phyloP scores from a whole-genome alignment of 2,329 filamentous ascomycete genomes.

The Penicillium sp. region DNA sequence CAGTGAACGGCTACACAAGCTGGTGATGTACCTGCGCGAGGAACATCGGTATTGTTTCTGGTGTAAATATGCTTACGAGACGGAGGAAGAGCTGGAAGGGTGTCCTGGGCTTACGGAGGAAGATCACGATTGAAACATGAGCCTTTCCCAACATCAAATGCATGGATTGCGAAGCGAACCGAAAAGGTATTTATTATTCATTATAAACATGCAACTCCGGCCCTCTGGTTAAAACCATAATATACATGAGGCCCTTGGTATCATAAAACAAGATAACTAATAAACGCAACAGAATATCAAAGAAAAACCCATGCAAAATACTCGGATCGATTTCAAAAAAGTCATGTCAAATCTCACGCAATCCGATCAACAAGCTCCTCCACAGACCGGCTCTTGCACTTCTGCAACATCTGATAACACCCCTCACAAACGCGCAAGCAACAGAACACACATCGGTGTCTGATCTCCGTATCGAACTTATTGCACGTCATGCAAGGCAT shows the following conservation, averaged over 20 bases:
- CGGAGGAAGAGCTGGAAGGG: slow-evolving; percentile 69
- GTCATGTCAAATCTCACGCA: background rate
- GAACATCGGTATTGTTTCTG: slow-evolving; percentile 88
- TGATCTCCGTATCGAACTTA: slow-evolving; percentile 38
- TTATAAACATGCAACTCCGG: slow-evolving; percentile 14
- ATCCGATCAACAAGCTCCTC: slow-evolving; percentile 32
- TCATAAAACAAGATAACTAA: slow-evolving; percentile 18
- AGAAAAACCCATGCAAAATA: background rate
- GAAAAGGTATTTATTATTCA: slow-evolving; percentile 4
- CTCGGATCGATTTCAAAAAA: background rate
- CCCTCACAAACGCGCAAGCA: slow-evolving; percentile 41
- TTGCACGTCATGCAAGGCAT: slow-evolving; percentile 48
- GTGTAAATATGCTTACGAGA: slow-evolving; percentile 82
- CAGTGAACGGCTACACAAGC: slow-evolving; percentile 64
- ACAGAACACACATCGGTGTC: slow-evolving; percentile 45
- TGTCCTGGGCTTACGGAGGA: slow-evolving; percentile 88
- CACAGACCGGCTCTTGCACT: slow-evolving; percentile 35
- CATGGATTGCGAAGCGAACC: background rate
- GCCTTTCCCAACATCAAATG: background rate
- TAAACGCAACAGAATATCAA: background rate
- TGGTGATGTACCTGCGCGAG: slow-evolving; percentile 70
- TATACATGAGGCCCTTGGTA: slow-evolving; percentile 24
- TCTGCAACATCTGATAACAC: slow-evolving; percentile 38
- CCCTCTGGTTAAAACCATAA: slow-evolving; percentile 13
- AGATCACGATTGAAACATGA: slow-evolving; percentile 63